Conservation (phyloP, 1,139 yeast genomes). For the Hyphopichia khmerensis region DNA sequence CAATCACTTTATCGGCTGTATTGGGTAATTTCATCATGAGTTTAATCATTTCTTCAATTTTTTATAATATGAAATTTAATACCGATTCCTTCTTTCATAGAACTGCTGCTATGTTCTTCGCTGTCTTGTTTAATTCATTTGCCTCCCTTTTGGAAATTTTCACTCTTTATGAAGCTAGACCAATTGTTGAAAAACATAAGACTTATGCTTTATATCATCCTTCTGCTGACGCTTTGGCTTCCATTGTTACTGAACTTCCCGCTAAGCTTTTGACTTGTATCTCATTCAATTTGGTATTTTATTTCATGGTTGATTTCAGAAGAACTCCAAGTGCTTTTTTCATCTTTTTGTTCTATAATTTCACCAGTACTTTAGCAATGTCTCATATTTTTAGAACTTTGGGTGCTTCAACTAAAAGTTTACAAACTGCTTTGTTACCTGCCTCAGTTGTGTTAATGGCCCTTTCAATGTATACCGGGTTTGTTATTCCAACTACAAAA, state of each 20-base stretch:
- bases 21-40: conserved; percentile 31
- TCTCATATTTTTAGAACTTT: conserved; percentile 59
- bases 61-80: conserved; percentile 45
- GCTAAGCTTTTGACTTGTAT: conserved; percentile 46
- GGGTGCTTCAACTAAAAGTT: conserved; percentile 55
- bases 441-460: conserved; percentile 56
- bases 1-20: conserved; percentile 24
- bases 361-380: conserved; percentile 51
- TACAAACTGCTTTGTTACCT: conserved; percentile 61
- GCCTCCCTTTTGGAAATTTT: conserved; percentile 59
- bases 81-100: conserved; percentile 57
- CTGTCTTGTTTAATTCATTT: conserved; percentile 56
- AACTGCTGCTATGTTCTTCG: conserved; percentile 58
- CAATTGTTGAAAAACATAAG: conserved; percentile 61
- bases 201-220: conserved; percentile 64
- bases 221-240: conserved; percentile 65
- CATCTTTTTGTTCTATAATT: conserved; percentile 44
- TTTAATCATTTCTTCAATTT: conserved; percentile 47
- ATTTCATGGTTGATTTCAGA: conserved; percentile 58
- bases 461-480: conserved; percentile 59
- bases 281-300: conserved; percentile 47
- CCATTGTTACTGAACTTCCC: conserved; percentile 58
- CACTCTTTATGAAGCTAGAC: conserved; percentile 54
- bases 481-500: conserved; percentile 53
- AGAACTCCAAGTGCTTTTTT: conserved; percentile 62